Evolutionary conservation across 2,329 filamentous ascomycete species (phyloP), one percentile per base, ranked within the genome.

Genomic region (Clarireedia hainanense): DNA sequence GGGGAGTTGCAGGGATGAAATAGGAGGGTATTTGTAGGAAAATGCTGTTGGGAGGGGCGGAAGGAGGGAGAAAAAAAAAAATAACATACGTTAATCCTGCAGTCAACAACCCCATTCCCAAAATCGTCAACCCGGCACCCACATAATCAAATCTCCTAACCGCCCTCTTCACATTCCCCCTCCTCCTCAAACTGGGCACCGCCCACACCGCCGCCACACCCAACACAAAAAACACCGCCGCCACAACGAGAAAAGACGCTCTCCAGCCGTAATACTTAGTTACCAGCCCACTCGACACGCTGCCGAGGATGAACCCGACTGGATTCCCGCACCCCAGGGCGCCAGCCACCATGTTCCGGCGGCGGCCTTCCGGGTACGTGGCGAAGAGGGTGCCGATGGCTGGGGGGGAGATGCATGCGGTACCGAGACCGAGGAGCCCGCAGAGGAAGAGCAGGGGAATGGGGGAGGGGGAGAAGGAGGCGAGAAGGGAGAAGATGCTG

Each of bases 311-410:
- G 50, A 73, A 73, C 0, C 72, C 72, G 34, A 73, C 56, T 2
- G 73, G 72, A 47, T 74, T 74, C 0, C 72, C 72, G 5, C 70
- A 68, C 1, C 69, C 72, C 62, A 85, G 85, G 60, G 80, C 83
- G 0, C 81, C 83, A 66, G 86, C 85, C 0, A 79, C 83, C 58
- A 75, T 72, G 61, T 86, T 86, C n/a, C 83, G 71, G 56, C 74
- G 75, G 10, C 74, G 78, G 0, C 84, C 84, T 61, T 74, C 74
- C n/a, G 76, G 74, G 60, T 89, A 89, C 6, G 82, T 77, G 0
- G 78, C 76, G 14, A 84, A 85, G 0, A 88, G 72, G 48, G 83
- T 79, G 0, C 83, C 84, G 47, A 85, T 80, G 0, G 83, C 82
- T 0, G 84, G 80, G 5, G 83, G 83, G 1, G 85, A 78, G 2